Base-by-base conservation (phyloP, 2,329 filamentous ascomycete genomes). In the Pseudopithomyces maydicus region DNA sequence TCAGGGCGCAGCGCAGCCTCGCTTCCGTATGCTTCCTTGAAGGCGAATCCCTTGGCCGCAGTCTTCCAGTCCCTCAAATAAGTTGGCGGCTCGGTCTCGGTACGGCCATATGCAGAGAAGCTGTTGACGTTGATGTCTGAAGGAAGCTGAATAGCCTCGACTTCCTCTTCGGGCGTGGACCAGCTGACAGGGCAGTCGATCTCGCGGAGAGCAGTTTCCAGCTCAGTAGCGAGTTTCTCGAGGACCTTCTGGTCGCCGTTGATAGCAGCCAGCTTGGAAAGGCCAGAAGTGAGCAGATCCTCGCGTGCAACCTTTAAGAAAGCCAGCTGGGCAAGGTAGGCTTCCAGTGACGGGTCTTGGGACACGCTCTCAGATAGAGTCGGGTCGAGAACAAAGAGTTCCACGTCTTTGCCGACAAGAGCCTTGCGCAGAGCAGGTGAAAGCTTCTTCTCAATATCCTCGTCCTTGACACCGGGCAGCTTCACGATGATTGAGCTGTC, bases 11-110 rank as follows among this genome's bases (percentile, higher is more conserved):
- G 86, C 52, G 81, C 80, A 62, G 82, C 82, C 70, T 86, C 81
- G 22, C 92, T 93, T 61, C 85, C 88, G 72, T 92, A 98, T 0
- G 92, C 94, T 78, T 99, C 95, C 82, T 96, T 97, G 85, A 99
- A 99, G 4, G 86, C 86, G 56, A 99, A 83, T 46, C 89, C 90
- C 82, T 96, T 95, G 59, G 94, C 95, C 49, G 88, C 91, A 45
- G 88, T 84, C 77, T 93, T 85, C 91, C 93, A 97, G 75, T 89
- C 85, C 67, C 85, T 85, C 58, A 96, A 84, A 2, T 88, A 77
- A 3, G 84, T 83, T 22, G 88, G 82, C 38, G 82, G 80, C 75
- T 96, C 92, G 0, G 78, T 65, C 69, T 96, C 91, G 41, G 84
- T 80, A 79, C 94, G 96, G 65, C 91, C 84, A 72, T 92, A 96